These are phyloP conservation scores for Penicillium goetzii DNA, from an alignment of 495 filamentous ascomycete species.

Conservation along the genomic window DNA sequence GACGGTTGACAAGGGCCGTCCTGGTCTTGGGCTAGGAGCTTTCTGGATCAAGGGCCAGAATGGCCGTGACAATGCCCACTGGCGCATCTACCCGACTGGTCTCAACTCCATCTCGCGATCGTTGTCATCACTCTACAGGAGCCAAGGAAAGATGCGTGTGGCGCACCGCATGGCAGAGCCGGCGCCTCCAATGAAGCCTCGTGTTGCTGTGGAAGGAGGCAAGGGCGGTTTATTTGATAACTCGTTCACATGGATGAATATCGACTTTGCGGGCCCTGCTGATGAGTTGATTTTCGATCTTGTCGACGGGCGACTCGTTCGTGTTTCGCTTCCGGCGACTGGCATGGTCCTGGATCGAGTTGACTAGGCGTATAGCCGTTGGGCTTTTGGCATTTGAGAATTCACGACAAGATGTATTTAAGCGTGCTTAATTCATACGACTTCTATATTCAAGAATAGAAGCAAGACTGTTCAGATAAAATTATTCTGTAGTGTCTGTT, in stretches of 20 bases:
- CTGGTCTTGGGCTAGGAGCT: constrained; percentile 1
- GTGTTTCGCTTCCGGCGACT: not conserved
- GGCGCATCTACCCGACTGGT: constrained; percentile 2
- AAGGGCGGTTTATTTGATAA: constrained; percentile 21
- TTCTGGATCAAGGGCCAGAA: constrained; percentile 5
- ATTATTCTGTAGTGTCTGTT: no score
- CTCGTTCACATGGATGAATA: constrained; percentile 20
- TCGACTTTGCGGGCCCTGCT: constrained; percentile 7
- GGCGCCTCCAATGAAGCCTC: constrained; percentile 3
- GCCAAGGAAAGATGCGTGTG: not conserved
- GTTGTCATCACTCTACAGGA: constrained; percentile 1
- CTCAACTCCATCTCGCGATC: constrained; percentile 7
- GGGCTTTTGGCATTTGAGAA: no score
- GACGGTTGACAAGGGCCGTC: not conserved
- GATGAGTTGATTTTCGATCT: constrained; percentile 2
- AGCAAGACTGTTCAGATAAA: not conserved
- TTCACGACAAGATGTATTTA: not conserved
- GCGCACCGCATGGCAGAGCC: constrained; percentile 8
- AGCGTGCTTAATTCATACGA: no score
- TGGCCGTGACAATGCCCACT: not conserved
- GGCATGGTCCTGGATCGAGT: not conserved
- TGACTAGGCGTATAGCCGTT: not conserved
- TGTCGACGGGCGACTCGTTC: not conserved
- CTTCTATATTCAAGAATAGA: not conserved
- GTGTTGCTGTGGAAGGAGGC: constrained; percentile 22